Evolutionary conservation across 73 alveolate species (phyloP), one percentile per base, ranked within the genome.

Genomic region (Paramecium primaurelia): DNA sequence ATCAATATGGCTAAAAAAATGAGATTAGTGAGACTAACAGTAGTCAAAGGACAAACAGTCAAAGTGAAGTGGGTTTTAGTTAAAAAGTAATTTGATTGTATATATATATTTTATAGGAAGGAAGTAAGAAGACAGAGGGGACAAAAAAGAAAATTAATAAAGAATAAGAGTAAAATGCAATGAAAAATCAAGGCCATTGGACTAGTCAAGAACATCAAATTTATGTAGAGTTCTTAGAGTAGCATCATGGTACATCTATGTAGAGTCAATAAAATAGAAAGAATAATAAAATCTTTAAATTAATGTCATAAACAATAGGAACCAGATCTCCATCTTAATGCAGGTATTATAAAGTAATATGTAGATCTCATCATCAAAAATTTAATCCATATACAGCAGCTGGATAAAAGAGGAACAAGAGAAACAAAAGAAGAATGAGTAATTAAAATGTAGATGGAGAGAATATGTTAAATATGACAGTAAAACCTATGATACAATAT

Each of bases 301-400:
- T 42, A 54, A 80, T 80, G 91, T 45, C 77, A 45, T 10, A 45
- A 45, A 45, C 49, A 40, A 80, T 80, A 80, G 91, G 75, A 40
- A 80, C 91, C 10, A 80, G 91, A 80, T 80, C 91, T 26, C 91
- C 91, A 12, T 80, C 91, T 20, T 20, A 80, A 25, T 80, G 91
- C 18, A 80, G 91, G 91, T 80, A 80, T 16, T 37, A 36, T 14
- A 10, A 20, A 32, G 32, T 54, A 54, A 18, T 10, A 80, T 2
- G 58, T 80, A 80, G 91, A 18, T 80, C 91, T 0, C 91, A 80
- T 12, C 91, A 80, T 44, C 30, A 80, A 34, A 80, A 80, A 36
- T 80, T 80, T 18, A 80, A 80, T 8, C 91, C 91, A 2, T 80
- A 18, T 25, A 80, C 91, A 16, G 49, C 30, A 20, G 75, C 91